These are phyloP conservation scores for Hypericum androsaemum DNA, from an alignment of 345 rosid species.

Conservation along the genomic window DNA sequence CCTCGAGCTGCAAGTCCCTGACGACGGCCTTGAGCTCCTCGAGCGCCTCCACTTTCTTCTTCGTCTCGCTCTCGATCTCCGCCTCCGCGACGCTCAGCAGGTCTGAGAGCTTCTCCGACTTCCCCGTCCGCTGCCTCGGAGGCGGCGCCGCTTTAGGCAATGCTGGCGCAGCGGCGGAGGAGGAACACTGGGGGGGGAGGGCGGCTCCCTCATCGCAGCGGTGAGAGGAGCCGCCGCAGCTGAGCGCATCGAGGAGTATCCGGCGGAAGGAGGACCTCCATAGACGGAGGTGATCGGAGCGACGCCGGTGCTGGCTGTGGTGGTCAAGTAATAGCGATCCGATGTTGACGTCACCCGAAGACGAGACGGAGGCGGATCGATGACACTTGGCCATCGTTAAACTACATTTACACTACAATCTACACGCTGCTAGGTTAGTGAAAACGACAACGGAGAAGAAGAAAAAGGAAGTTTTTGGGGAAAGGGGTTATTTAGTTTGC, in stretches of 20 bases:
- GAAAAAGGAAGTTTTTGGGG: too few relatives aligned
- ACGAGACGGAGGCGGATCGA: constrained; percentile 3
- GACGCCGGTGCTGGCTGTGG: constrained; percentile 23
- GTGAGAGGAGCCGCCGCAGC: constrained; percentile 70
- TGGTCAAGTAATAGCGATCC: constrained; percentile 61
- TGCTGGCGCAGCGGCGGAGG: constrained; percentile 16
- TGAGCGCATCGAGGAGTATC: constrained; percentile 54
- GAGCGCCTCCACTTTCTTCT: constrained; percentile 59
- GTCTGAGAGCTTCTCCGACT: constrained; percentile 76
- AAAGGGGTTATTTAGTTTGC: too few relatives aligned
- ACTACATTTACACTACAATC: constrained; percentile 14
- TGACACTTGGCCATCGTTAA: constrained; percentile 63
- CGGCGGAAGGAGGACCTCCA: constrained; percentile 68
- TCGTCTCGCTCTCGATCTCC: constrained; percentile 55
- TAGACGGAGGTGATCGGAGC: constrained; percentile 33
- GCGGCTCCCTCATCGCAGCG: constrained; percentile 30
- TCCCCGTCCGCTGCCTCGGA: constrained; percentile 11
- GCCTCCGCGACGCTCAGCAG: constrained; percentile 67
- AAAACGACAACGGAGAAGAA: not conserved
- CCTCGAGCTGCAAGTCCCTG: constrained; percentile 43
- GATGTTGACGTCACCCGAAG: constrained; percentile 29
- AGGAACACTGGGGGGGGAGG: too few relatives aligned
- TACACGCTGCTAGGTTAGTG: not conserved
- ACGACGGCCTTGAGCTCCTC: constrained; percentile 60
- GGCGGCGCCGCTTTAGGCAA: not conserved